phyloP scores from a whole-genome alignment of 768 basidiomycete genomes.

The Chalciporus piperatus region DNA sequence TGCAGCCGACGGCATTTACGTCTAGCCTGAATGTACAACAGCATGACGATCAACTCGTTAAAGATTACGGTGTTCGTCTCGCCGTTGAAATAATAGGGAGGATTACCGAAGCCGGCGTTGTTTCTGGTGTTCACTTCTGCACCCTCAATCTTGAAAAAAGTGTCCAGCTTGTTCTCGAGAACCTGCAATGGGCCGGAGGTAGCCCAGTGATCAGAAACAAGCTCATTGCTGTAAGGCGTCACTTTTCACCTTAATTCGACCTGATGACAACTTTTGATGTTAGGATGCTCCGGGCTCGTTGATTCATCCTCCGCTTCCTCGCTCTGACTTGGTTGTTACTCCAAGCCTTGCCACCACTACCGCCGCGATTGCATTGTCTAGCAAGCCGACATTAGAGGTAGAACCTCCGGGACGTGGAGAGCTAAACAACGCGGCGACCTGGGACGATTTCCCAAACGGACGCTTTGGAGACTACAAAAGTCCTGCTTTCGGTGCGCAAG shows the following conservation, averaged over 20 bases:
- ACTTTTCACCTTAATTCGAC: not conserved
- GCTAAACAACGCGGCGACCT: constrained; percentile 70
- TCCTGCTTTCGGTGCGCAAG: constrained; percentile 86
- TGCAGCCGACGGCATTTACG: not conserved
- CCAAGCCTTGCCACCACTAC: constrained; percentile 62
- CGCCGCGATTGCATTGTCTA: constrained; percentile 55
- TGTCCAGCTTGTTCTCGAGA: constrained; percentile 80
- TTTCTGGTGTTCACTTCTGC: constrained; percentile 87
- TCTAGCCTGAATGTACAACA: constrained; percentile 27
- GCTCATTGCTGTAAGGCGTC: constrained; percentile 57
- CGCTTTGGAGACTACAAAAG: constrained; percentile 97
- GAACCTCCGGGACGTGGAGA: constrained; percentile 68
- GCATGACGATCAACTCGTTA: constrained; percentile 93
- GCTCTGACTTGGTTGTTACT: constrained; percentile 50
- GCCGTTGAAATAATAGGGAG: constrained; percentile 76
- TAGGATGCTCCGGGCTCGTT: constrained; percentile 42
- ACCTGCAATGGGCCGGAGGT: constrained; percentile 65
- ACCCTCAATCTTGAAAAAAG: constrained; percentile 98
- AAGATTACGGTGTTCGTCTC: constrained; percentile 88
- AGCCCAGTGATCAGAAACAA: constrained; percentile 50
- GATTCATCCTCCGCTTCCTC: constrained; percentile 25
- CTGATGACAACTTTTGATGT: constrained; percentile 5
- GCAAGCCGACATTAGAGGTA: constrained; percentile 44
- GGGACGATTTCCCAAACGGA: constrained; percentile 98
- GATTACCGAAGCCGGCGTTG: constrained; percentile 51